Percentiles rank a stretch among this genome's conserved stretches.
phyloP scores from a whole-genome alignment of 371 early-diverging fungal genomes.

The Blastocladiella emersonii region DNA sequence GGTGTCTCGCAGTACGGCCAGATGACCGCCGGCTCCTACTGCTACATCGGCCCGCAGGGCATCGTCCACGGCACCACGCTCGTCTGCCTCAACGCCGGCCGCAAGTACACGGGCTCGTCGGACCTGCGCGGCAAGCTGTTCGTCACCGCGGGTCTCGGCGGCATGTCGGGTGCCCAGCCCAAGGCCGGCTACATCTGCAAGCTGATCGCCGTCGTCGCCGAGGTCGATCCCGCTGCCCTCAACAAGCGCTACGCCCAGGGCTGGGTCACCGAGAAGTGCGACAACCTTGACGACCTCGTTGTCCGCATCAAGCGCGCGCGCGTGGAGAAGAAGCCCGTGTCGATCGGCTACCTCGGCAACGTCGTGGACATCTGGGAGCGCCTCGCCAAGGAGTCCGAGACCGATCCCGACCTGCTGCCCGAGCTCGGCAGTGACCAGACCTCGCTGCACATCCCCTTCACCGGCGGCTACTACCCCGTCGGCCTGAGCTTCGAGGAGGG shows the following conservation, averaged over 20 bases:
- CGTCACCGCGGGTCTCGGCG: conserved; percentile 9
- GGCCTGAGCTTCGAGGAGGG: conserved; percentile 3
- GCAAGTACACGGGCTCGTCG: conserved; percentile 6
- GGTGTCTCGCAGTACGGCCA: conserved; percentile 9
- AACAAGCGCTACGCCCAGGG: conserved; percentile 9
- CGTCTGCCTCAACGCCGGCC: conserved; percentile 8
- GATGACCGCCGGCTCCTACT: conserved; percentile 10
- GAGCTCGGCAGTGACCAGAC: conserved; percentile 9
- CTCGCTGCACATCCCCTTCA: conserved; percentile 10
- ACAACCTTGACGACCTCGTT: conserved; percentile 1
- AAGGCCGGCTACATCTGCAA: conserved; percentile 9
- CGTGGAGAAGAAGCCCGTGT: background rate
- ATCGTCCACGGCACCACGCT: conserved; percentile 11
- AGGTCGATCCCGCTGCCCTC: conserved; percentile 7
- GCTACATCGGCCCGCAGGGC: conserved; percentile 11
- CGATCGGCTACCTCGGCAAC: conserved; percentile 9
- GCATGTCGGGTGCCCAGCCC: conserved; percentile 12
- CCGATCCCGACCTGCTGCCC: background rate
- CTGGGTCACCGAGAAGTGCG: conserved; percentile 3
- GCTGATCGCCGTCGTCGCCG: conserved; percentile 8
- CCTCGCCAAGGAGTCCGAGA: conserved; percentile 5
- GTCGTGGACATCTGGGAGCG: conserved; percentile 9
- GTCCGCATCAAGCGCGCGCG: conserved; percentile 5
- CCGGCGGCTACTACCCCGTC: conserved; percentile 9
- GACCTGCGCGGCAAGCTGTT: conserved; percentile 10